These are phyloP conservation scores for Aureoboletus auriporus DNA, from an alignment of 768 basidiomycete species.

Conservation along the genomic window DNA sequence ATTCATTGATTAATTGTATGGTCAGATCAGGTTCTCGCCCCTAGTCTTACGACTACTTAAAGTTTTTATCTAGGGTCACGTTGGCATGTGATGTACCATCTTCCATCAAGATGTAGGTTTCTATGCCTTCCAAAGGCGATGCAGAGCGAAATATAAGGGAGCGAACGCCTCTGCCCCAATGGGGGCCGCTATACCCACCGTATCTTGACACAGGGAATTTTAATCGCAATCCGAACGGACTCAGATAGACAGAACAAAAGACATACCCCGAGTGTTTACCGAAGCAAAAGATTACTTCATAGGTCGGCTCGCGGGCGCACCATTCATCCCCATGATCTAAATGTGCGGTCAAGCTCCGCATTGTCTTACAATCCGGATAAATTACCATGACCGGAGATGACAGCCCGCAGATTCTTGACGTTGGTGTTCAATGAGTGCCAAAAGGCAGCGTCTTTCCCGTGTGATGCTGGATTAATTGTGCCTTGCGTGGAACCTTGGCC, in stretches of 20 bases:
- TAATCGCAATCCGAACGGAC: not conserved
- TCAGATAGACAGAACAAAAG: not conserved
- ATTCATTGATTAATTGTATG: too few relatives aligned
- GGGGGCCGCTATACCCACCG: slow-evolving; percentile 48
- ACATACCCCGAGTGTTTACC: slow-evolving; percentile 68
- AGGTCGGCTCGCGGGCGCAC: slow-evolving; percentile 64
- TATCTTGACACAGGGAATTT: slow-evolving; percentile 41
- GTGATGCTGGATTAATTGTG: slow-evolving; percentile 32
- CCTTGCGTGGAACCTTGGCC: slow-evolving; percentile 60
- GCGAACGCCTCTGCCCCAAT: slow-evolving; percentile 66
- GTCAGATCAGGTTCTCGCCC: not conserved
- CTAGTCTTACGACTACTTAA: slow-evolving; percentile 12
- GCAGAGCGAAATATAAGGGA: slow-evolving; percentile 56
- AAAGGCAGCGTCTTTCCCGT: slow-evolving; percentile 53
- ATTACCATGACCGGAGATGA: slow-evolving; percentile 69
- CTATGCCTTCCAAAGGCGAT: slow-evolving; percentile 40
- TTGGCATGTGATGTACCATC: slow-evolving; percentile 53
- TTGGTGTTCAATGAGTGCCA: slow-evolving; percentile 57
- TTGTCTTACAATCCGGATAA: not conserved
- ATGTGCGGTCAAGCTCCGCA: not conserved
- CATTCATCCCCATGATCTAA: slow-evolving; percentile 77
- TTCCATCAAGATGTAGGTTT: slow-evolving; percentile 66
- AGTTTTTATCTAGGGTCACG: slow-evolving; percentile 45
- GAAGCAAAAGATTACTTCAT: slow-evolving; percentile 69
- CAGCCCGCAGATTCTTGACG: slow-evolving; percentile 61